Evolutionary conservation across 2,329 filamentous ascomycete species (phyloP).

Genomic region (Aspergillus ruber): DNA sequence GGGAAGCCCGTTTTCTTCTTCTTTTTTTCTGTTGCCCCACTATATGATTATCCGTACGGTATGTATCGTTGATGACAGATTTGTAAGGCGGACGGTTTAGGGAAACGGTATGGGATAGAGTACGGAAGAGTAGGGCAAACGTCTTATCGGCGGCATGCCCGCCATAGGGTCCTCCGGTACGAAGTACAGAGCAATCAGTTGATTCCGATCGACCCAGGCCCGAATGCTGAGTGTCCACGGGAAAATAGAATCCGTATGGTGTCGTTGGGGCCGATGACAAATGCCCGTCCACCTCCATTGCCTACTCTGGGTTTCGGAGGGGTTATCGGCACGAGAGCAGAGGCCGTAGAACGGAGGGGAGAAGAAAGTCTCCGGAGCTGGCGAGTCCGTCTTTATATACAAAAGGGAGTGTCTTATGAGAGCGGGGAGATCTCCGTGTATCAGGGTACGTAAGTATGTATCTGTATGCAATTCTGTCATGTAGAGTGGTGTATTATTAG

Average conservation of each 20-base stretch:
- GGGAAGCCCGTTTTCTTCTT: slow-evolving; percentile 1
- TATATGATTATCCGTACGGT: too few species aligned
- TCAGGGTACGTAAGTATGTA: neutral
- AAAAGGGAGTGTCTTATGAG: neutral
- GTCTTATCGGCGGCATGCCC: too few species aligned
- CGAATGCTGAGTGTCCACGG: slow-evolving; percentile 10
- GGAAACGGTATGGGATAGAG: neutral
- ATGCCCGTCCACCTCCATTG: slow-evolving; percentile 29
- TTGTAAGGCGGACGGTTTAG: neutral
- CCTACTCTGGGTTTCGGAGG: slow-evolving; percentile 6
- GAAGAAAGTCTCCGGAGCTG: too few species aligned
- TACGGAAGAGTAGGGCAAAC: too few species aligned
- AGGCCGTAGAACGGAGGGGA: too few species aligned
- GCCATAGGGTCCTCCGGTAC: neutral
- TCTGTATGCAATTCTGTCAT: too few species aligned
- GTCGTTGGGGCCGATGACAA: slow-evolving; percentile 23
- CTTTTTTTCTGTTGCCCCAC: too few species aligned
- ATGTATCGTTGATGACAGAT: neutral
- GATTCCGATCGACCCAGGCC: neutral
- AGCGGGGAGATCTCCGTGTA: neutral
- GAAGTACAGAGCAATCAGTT: neutral
- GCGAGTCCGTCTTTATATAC: neutral
- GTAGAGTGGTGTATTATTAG: too few species aligned
- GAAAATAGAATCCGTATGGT: slow-evolving; percentile 33
- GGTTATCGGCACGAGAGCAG: neutral